Percentiles rank a stretch among this genome's conserved stretches.
phyloP scores from a whole-genome alignment of 192 early-diverging fungal species.

The Chytriomyces sp. region DNA sequence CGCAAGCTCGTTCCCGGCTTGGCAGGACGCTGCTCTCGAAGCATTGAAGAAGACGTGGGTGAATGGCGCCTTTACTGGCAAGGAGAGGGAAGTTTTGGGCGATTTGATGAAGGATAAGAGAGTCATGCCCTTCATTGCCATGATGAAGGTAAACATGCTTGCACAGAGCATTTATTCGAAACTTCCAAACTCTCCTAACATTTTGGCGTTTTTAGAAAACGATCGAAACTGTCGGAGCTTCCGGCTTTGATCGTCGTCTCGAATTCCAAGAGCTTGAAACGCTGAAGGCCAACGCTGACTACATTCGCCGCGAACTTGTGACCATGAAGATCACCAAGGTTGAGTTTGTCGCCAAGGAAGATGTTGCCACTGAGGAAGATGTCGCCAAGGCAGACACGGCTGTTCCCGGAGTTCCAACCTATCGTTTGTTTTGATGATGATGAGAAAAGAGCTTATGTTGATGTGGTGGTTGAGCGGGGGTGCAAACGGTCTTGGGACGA shows the following conservation, averaged over 20 bases:
- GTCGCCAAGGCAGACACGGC: conserved; percentile 49
- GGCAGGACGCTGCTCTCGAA: conserved; percentile 78
- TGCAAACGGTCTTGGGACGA: no score
- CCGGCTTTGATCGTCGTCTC: conserved; percentile 82
- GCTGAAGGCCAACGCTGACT: conserved; percentile 57
- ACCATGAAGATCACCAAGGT: conserved; percentile 46
- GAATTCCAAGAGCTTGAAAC: conserved; percentile 82
- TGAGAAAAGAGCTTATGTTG: no score
- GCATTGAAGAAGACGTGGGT: conserved; percentile 50
- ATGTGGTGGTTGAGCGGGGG: no score
- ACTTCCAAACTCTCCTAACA: neutral
- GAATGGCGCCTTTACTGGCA: conserved; percentile 66
- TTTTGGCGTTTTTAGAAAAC: conserved; percentile 54
- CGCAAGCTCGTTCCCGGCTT: conserved; percentile 84
- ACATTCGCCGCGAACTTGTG: conserved; percentile 52
- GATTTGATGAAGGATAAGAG: conserved; percentile 93
- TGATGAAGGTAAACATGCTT: conserved; percentile 66
- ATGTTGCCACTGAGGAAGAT: conserved; percentile 47
- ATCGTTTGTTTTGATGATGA: conserved; percentile 32
- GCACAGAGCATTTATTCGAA: neutral
- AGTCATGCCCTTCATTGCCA: conserved; percentile 94
- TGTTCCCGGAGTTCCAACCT: conserved; percentile 54
- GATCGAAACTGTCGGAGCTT: conserved; percentile 66
- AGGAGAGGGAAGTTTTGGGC: conserved; percentile 70
- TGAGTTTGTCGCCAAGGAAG: conserved; percentile 39